Evolutionary conservation across 1,284 basidiomycete genomes (phyloP).

Genomic region (Polyporus tsugae): DNA sequence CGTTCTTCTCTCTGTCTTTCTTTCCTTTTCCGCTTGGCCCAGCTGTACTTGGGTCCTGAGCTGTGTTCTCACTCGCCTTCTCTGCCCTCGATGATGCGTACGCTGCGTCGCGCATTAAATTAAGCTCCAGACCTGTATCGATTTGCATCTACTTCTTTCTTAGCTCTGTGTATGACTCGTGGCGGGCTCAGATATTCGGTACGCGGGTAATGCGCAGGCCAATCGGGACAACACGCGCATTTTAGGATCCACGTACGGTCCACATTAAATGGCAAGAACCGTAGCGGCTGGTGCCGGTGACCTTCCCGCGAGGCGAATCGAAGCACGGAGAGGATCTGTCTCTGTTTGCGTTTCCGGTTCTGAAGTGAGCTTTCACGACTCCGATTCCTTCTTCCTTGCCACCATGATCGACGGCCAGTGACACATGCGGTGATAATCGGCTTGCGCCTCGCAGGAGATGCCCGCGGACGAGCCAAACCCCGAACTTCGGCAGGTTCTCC

Average conservation of each 20-base stretch:
- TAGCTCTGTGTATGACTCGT: background rate
- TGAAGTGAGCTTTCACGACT: background rate
- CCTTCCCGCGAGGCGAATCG: background rate
- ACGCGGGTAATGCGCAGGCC: too few species aligned
- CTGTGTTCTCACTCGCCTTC: background rate
- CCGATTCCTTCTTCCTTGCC: background rate
- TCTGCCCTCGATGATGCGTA: conserved; percentile 13
- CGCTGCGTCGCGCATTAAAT: background rate
- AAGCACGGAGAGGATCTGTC: background rate
- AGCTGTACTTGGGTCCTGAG: background rate
- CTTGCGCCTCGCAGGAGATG: background rate
- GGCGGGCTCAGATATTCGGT: background rate
- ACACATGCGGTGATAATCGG: background rate
- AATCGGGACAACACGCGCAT: background rate
- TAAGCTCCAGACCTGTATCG: background rate
- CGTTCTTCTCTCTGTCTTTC: background rate
- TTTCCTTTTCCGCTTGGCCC: background rate
- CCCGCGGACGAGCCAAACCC: background rate
- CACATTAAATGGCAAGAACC: background rate
- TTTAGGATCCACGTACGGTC: background rate
- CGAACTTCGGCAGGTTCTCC: background rate
- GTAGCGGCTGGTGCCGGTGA: background rate
- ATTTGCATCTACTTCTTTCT: background rate
- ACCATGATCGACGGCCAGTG: background rate
- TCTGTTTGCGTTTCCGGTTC: background rate